phyloP scores from a whole-genome alignment of 495 filamentous ascomycete species.

The Talaromyces thailandensis region DNA sequence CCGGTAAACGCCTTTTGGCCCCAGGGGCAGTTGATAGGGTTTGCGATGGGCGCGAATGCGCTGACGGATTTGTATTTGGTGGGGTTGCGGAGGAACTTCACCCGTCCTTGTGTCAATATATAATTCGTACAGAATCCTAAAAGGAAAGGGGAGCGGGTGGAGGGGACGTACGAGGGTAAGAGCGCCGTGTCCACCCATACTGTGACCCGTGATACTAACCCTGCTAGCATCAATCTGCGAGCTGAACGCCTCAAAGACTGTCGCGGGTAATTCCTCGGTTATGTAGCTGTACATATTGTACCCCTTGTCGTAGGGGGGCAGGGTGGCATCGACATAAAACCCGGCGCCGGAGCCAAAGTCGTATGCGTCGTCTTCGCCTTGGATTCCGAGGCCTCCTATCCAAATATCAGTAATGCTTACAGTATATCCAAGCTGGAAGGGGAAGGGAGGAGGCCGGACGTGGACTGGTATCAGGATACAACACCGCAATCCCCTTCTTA shows the following conservation, averaged over 20 bases:
- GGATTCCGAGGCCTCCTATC: slow-evolving; percentile 58
- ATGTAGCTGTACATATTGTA: slow-evolving; percentile 96
- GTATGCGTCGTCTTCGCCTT: slow-evolving; percentile 73
- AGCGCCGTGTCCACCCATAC: slow-evolving; percentile 95
- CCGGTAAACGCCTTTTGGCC: slow-evolving; percentile 90
- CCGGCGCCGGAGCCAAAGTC: slow-evolving; percentile 89
- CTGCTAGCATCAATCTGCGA: slow-evolving; percentile 51
- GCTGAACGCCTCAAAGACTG: slow-evolving; percentile 58
- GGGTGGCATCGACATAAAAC: slow-evolving; percentile 91
- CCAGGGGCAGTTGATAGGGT: slow-evolving; percentile 82
- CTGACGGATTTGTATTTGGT: slow-evolving; percentile 79
- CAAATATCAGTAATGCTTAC: neutral
- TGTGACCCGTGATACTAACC: slow-evolving; percentile 82
- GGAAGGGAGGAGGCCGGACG: slow-evolving; percentile 39
- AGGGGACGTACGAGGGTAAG: slow-evolving; percentile 58
- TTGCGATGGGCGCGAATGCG: slow-evolving; percentile 88
- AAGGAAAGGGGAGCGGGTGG: no score
- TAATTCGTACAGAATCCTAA: no score
- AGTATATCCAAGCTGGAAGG: neutral
- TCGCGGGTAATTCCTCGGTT: slow-evolving; percentile 66
- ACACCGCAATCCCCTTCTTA: slow-evolving; percentile 70
- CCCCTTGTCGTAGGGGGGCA: slow-evolving; percentile 56
- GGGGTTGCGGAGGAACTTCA: slow-evolving; percentile 75
- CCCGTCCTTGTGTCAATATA: no score
- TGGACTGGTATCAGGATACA: slow-evolving; percentile 93